Evolutionary conservation across 768 basidiomycete species (phyloP), one percentile per base, ranked within the genome.

Genomic region (Rhizopogon sp.): DNA sequence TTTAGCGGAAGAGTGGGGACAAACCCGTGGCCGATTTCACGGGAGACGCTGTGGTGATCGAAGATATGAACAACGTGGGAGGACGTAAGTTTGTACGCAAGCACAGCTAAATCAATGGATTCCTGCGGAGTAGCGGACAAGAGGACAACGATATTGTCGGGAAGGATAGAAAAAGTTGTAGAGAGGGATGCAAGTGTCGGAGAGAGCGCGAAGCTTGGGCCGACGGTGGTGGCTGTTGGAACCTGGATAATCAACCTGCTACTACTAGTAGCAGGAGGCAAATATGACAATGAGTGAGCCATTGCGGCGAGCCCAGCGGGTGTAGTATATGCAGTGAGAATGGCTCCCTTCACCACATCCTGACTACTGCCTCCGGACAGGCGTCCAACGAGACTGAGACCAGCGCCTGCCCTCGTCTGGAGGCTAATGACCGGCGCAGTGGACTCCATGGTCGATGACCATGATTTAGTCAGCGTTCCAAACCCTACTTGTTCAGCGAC

Each of bases 51-150:
- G 64, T 90, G 79, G 62, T 96, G 90, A 70, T 98, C 94, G 65
- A 98, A 94, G 41, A 98, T 73, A 68, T 98, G 93, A 53, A 94
- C 79, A 54, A 90, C 84, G 69, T 96, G 91, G 41, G 74, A 79
- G 17, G 73, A 67, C 14, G 78, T 76, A 49, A 89, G 70, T 56
- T 76, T 78, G 74, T 94, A 94, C n/a, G 92, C 77, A 46, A 92
- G 76, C 28, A 81, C 64, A 3, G 93, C 82, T 53, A 93, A 81
- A 63, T 92, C 88, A 45, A 86, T 79, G 14, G 89, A 77, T 67
- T 97, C 92, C 59, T 89, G 87, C 1, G 93, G 84, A 3, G 89
- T 86, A 2, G 92, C 85, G 39, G 93, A 95, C 53, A 96, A 78
- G 47, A 97, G 71, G 41, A 97, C 77, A 14, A 85, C 78, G 52